These are phyloP conservation scores for Coix lacrymajobi DNA, from an alignment of 176 grass and related monocot genomes.

Conservation along the genomic window DNA sequence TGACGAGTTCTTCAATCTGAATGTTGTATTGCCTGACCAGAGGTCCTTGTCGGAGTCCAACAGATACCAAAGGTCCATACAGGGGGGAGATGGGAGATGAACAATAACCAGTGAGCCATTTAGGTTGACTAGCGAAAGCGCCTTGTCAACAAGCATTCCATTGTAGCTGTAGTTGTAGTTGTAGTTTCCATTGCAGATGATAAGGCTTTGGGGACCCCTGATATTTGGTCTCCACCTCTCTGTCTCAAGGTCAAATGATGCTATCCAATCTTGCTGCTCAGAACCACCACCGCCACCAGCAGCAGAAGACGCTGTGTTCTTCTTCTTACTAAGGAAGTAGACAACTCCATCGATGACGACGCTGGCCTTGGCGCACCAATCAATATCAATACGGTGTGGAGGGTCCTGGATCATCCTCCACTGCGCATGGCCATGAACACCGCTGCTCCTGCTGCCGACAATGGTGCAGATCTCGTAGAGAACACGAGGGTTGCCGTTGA, in stretches of 20 bases:
- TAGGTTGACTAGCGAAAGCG: not conserved
- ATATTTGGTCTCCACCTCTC: not conserved
- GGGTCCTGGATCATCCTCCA: not conserved
- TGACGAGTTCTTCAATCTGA: not conserved
- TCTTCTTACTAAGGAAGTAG: not conserved
- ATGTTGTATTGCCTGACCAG: not conserved
- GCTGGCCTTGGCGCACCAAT: not conserved
- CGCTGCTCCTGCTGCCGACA: not conserved
- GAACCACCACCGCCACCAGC: not conserved
- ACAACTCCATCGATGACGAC: not conserved
- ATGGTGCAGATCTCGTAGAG: not conserved
- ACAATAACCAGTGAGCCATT: not conserved
- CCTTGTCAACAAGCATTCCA: no score
- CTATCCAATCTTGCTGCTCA: not conserved
- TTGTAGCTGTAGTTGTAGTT: no score
- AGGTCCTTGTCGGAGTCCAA: not conserved
- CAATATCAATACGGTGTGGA: not conserved
- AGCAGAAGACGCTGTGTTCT: not conserved
- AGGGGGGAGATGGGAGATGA: not conserved
- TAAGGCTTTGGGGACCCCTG: not conserved
- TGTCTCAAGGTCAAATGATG: not conserved
- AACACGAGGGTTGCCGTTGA: not conserved
- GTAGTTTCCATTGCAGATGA: not conserved
- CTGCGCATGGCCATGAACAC: not conserved
- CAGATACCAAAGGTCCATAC: not conserved